Evolutionary conservation across 768 basidiomycete genomes (phyloP).

Genomic region (Suillus clintonianus): DNA sequence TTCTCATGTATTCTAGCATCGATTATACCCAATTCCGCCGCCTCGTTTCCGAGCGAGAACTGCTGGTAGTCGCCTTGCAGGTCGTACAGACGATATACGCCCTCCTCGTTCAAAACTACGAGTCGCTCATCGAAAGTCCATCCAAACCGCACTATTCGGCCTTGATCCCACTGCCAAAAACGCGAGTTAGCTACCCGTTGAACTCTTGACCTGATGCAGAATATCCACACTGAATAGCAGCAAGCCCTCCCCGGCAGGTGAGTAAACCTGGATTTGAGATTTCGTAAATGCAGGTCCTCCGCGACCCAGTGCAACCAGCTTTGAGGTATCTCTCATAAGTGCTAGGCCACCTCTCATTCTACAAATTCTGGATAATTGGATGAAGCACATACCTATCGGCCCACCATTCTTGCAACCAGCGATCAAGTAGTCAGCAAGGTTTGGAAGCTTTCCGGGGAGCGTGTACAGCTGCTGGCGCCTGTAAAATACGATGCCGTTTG

Average conservation of each 20-base stretch:
- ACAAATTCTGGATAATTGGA: conserved; percentile 7
- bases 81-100: conserved; percentile 87
- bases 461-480: conserved; percentile 82
- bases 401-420: conserved; percentile 87
- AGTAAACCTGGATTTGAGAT: conserved; percentile 86
- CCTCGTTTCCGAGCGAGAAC: conserved; percentile 80
- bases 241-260: conserved; percentile 77
- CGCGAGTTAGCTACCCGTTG: conserved; percentile 13
- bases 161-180: conserved; percentile 81
- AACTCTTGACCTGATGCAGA: background rate
- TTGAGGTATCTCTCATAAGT: conserved; percentile 82
- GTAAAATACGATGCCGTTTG: conserved; percentile 86
- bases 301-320: conserved; percentile 71
- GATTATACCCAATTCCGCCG: conserved; percentile 77
- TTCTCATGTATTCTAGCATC: conserved; percentile 86
- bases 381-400: conserved; percentile 69
- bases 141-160: conserved; percentile 77
- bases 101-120: conserved; percentile 88
- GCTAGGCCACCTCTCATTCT: conserved; percentile 46
- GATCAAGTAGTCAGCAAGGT: conserved; percentile 76
- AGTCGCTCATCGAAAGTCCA: conserved; percentile 85
- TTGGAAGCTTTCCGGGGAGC: conserved; percentile 74
- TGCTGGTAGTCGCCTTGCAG: conserved; percentile 85
- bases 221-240: conserved; percentile 72
- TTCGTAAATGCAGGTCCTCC: conserved; percentile 59